A percentile compares a stretch with the other conserved stretches of the same genome.
These are phyloP conservation scores for Pseudotsuga menziesii DNA, from an alignment of 75 land plant genomes.

Conservation along the genomic window DNA sequence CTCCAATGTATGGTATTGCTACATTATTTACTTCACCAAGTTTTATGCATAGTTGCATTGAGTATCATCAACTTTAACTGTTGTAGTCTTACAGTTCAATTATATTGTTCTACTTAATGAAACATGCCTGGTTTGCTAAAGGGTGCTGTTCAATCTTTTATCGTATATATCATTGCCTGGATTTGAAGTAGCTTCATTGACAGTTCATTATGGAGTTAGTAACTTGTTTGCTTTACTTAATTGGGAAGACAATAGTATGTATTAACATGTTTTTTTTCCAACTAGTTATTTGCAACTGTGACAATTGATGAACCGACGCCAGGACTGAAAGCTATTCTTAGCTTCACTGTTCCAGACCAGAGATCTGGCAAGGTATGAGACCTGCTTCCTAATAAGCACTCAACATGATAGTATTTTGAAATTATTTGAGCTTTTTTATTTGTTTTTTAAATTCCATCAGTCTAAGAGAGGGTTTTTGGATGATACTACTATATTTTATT, in stretches of 20 bases:
- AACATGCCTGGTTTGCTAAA: too few relatives aligned
- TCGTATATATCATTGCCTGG: too few relatives aligned
- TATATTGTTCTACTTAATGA: neutral
- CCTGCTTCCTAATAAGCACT: too few relatives aligned
- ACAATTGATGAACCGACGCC: slow-evolving; percentile 65
- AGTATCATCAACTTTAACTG: neutral
- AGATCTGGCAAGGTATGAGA: slow-evolving; percentile 77
- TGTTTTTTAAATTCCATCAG: too few relatives aligned
- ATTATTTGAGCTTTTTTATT: too few relatives aligned
- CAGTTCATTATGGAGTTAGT: too few relatives aligned
- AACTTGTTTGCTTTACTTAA: neutral
- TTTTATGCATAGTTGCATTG: neutral
- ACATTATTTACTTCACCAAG: too few relatives aligned
- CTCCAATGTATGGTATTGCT: slow-evolving; percentile 49
- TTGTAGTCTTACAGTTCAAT: neutral
- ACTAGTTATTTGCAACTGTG: slow-evolving; percentile 53
- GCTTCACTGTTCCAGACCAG: slow-evolving; percentile 75
- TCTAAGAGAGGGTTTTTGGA: too few relatives aligned
- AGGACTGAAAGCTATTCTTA: slow-evolving; percentile 62
- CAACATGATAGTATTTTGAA: too few relatives aligned
- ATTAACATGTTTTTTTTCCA: neutral
- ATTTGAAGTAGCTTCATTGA: too few relatives aligned
- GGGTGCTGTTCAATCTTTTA: too few relatives aligned
- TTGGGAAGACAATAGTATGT: neutral
- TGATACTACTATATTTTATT: too few relatives aligned